Percentiles rank a stretch among this genome's conserved stretches.
Conservation (phyloP, 179 eudicot genomes). For the Pouteria campechiana region DNA sequence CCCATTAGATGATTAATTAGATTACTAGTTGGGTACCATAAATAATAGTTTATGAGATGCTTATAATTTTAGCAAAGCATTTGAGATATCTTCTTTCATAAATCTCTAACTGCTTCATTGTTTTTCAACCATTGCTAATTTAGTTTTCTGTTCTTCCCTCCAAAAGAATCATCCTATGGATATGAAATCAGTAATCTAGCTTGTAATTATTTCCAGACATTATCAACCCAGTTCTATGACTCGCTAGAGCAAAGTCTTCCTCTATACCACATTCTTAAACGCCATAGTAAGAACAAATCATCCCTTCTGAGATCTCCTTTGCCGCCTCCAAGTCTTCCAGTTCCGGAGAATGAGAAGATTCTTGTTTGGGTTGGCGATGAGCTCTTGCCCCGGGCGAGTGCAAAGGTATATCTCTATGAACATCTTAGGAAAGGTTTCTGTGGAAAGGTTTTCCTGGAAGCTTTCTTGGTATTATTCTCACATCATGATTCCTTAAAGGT, state of each 20-base stretch:
- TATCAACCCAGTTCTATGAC: slow-evolving; percentile 57
- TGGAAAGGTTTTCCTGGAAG: neutral
- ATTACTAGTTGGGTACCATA: too few species aligned
- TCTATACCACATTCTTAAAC: slow-evolving; percentile 67
- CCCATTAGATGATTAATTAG: too few species aligned
- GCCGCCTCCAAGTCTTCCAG: slow-evolving; percentile 65
- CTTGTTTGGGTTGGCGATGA: slow-evolving; percentile 96
- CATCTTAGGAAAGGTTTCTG: too few species aligned
- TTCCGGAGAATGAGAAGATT: slow-evolving; percentile 75
- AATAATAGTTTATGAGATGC: too few species aligned
- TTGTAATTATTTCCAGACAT: slow-evolving; percentile 37
- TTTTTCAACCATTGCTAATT: neutral
- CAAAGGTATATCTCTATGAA: slow-evolving; percentile 43
- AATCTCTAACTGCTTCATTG: neutral
- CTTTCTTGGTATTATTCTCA: neutral
- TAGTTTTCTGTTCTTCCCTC: neutral
- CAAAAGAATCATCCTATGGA: too few species aligned
- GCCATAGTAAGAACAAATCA: slow-evolving; percentile 29
- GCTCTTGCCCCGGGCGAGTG: slow-evolving; percentile 82
- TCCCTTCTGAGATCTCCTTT: slow-evolving; percentile 25
- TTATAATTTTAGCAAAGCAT: too few species aligned
- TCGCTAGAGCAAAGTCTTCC: slow-evolving; percentile 85
- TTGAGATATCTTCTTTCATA: neutral
- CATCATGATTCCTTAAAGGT: slow-evolving; percentile 37
- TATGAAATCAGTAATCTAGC: too few species aligned